A percentile compares a stretch with the other conserved stretches of the same genome.
Evolutionary conservation across 139 green algal genomes (phyloP).

Genomic region (Chlamydomonas sp.): DNA sequence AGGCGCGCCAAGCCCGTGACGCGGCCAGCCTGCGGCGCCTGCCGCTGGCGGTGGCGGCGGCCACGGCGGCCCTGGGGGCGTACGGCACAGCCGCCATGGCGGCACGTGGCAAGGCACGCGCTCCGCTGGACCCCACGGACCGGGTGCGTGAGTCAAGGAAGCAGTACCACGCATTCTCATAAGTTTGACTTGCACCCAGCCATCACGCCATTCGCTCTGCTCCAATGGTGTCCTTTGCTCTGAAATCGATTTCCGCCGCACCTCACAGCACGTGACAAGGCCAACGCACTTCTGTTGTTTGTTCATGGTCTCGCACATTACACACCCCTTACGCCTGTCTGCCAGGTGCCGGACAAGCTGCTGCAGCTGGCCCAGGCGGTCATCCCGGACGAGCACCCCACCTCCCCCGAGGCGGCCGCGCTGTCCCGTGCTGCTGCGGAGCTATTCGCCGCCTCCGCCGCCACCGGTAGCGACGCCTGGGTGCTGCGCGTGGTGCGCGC

Average conservation of each 20-base stretch:
- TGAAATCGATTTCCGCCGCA: no score
- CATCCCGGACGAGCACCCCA: constrained; percentile 50
- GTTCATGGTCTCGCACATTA: background rate
- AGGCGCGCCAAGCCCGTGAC: constrained; percentile 36
- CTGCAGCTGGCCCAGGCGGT: constrained; percentile 63
- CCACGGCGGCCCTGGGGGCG: background rate
- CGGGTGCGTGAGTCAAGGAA: background rate
- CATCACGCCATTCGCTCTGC: no score
- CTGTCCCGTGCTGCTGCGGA: constrained; percentile 69
- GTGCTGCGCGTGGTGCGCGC: constrained; percentile 29
- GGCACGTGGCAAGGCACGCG: background rate
- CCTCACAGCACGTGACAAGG: no score
- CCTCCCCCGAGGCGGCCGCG: constrained; percentile 15
- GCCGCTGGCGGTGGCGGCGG: constrained; percentile 25
- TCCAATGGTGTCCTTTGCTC: no score
- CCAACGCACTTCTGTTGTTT: no score
- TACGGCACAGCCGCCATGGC: constrained; percentile 15
- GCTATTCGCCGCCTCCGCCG: constrained; percentile 70
- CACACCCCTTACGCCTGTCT: background rate
- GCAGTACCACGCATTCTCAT: no score
- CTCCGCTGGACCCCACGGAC: constrained; percentile 6
- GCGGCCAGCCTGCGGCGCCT: background rate
- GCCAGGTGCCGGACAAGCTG: constrained; percentile 43
- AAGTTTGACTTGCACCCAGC: no score
- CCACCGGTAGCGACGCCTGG: constrained; percentile 55